Evolutionary conservation across 345 rosid genomes (phyloP).

Genomic region (Populus ilicifolia): DNA sequence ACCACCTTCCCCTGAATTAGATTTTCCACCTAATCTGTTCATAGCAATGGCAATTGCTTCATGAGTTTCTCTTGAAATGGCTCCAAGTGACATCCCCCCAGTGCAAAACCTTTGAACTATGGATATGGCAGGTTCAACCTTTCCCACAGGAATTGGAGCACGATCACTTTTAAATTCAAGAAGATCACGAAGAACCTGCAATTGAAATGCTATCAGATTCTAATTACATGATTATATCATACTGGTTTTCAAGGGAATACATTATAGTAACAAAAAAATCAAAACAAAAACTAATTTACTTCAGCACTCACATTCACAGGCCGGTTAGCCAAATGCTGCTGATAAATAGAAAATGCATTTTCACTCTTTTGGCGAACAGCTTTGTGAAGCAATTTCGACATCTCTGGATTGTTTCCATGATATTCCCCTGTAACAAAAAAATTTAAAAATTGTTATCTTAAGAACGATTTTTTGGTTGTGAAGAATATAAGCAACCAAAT

Average conservation of each 20-base stretch:
- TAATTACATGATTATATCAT: constrained; percentile 7
- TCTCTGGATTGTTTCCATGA: constrained; percentile 98
- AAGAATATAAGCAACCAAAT: not conserved
- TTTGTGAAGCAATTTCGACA: constrained; percentile 95
- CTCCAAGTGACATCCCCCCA: constrained; percentile 99
- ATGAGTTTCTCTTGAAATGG: constrained; percentile 98
- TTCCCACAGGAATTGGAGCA: constrained; percentile 83
- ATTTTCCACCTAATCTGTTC: constrained; percentile 95
- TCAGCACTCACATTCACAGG: constrained; percentile 76
- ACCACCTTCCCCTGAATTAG: constrained; percentile 99
- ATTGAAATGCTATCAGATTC: constrained; percentile 9
- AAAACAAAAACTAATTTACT: constrained; percentile 6
- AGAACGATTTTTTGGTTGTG: not conserved
- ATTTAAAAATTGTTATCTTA: not conserved
- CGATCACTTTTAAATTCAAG: constrained; percentile 92
- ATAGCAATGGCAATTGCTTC: constrained; percentile 98
- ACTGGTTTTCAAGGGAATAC: not conserved
- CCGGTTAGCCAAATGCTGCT: constrained; percentile 92
- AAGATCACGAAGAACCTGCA: constrained; percentile 94
- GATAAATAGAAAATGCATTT: constrained; percentile 85
- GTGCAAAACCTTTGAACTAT: constrained; percentile 94
- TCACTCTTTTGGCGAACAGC: constrained; percentile 97
- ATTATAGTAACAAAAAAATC: not conserved
- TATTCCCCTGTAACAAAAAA: constrained; percentile 61
- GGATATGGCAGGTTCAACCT: constrained; percentile 83